Base-by-base conservation (phyloP, 1,284 basidiomycete genomes). In the Ganoderma resinaceum region DNA sequence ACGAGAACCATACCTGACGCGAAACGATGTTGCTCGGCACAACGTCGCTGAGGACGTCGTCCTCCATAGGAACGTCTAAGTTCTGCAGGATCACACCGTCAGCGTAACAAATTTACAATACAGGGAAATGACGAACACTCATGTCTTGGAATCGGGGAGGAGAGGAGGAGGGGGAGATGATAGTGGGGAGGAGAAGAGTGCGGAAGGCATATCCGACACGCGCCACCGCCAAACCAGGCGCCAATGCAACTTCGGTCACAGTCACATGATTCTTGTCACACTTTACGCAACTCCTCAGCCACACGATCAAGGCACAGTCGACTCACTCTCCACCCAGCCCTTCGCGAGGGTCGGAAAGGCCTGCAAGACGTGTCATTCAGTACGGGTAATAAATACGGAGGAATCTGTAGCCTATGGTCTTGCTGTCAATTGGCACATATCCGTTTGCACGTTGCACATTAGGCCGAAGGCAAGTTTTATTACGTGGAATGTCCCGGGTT, bases 1-100 rank as follows among this genome's bases (percentile, higher is more conserved):
- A 9, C 31, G 26, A 62, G 3, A 20, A 75, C 81, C 49, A 66
- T 76, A 91, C 93, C 85, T 93, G 91, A 72, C 92, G 87, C 71
- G 92, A 94, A 62, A 94, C 91, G 70, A 94, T 92, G 77, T 94
- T 94, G 79, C 90, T 92, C 0, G 93, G 93, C 18, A 94, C 89
- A 64, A 94, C 85, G 77, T 94, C 92, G 76, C 91, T 93, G 68
- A 94, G 84, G 60, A 93, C 88, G 77, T 94, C 93, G 66, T 94
- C 92, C 8, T 94, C 92, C 72, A 80, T 80, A 16, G 78, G 73
- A 18, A 73, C 72, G 16, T 72, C 72, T 14, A 72, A n/a, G 58
- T 70, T 66, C 74, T 75, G 64, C 18, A 37, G 7, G 0, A 1
- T 31, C 18, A 7, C 7, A 23, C 65, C 8, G 63, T 67, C n/a